phyloP scores from a whole-genome alignment of 805 yeast species.

The Candida nemodendra region DNA sequence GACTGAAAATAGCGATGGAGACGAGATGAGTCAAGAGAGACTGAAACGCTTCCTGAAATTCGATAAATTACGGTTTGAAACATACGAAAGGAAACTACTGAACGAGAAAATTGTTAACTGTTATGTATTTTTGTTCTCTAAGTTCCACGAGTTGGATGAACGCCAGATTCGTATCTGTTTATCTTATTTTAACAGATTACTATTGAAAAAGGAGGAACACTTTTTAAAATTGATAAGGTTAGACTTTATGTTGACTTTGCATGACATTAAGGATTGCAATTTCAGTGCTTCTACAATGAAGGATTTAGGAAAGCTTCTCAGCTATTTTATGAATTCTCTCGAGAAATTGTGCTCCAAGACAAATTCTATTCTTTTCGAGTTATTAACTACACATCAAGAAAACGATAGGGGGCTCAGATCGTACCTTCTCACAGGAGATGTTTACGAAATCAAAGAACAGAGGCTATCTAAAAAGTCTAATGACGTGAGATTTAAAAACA shows the following conservation, averaged over 20 bases:
- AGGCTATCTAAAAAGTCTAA: constrained; percentile 20
- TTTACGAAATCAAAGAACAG: constrained; percentile 35
- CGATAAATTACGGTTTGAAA: constrained; percentile 21
- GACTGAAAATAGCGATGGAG: constrained; percentile 23
- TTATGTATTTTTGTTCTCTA: constrained; percentile 58
- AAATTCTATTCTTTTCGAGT: constrained; percentile 57
- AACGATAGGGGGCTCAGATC: constrained; percentile 45
- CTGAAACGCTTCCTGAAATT: constrained; percentile 16
- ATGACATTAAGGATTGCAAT: constrained; percentile 51
- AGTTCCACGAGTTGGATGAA: constrained; percentile 61
- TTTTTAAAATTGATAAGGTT: constrained; percentile 56
- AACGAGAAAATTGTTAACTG: constrained; percentile 63
- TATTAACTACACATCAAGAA: constrained; percentile 56
- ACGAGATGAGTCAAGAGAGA: constrained; percentile 21
- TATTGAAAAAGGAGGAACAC: constrained; percentile 61
- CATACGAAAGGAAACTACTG: constrained; percentile 45
- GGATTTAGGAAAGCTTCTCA: constrained; percentile 64
- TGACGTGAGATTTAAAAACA: constrained; percentile 19
- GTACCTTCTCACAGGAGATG: constrained; percentile 64
- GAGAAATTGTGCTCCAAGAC: constrained; percentile 46
- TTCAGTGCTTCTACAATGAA: constrained; percentile 47
- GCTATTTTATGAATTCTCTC: constrained; percentile 62
- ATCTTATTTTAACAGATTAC: constrained; percentile 67
- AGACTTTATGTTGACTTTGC: constrained; percentile 65
- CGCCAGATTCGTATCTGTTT: constrained; percentile 61